Base-by-base conservation (phyloP, 305 asterid species). In the Plantago rigida region DNA sequence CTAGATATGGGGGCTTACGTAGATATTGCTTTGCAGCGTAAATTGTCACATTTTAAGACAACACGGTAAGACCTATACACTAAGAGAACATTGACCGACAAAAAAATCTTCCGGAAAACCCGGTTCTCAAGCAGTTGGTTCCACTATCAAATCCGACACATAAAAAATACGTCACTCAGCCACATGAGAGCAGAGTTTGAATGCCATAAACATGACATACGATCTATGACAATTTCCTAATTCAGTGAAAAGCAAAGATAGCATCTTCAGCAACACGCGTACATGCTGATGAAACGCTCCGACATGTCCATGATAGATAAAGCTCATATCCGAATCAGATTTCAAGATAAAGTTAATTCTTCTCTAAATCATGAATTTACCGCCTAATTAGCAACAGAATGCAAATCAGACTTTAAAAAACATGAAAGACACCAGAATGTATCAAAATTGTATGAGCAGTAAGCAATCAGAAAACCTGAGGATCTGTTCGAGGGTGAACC, bases 401-500 rank as follows among this genome's bases (percentile, higher is more conserved):
- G 31, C 29, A 36, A 55, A n/a, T 46, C 28, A 60, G 41, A 45
- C 31, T 22, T 22, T 51, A 51, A 52, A 29, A 42, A 6, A 12
- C 26, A 64, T 13, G 9, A n/a, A 53, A 44, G n/a, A 53, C 28
- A 51, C 47, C 63, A 51, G 36, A 22, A 26, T 31, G 34, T 22
- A 36, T 55, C 2, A 2, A 31, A 58, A 64, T 51, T 11, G 50
- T 52, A 68, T 6, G n/a, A 11, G 14, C 6, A 34, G 5, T 39
- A 68, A 58, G 39, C 45, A 31, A 39, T 63, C 56, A 34, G 3
- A 45, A 63, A 65, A 91, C 99, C 99, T 88, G 75, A 92, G 94
- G 71, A 92, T 88, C 82, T 88, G 96, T 73, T 88, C 96, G 5
- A 92, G 95, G 14, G 99, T 88, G 69, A 88, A 90, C 26, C 99